These are phyloP conservation scores for Elsinoe perseae DNA, from an alignment of 2,329 filamentous ascomycete species.

Conservation along the genomic window DNA sequence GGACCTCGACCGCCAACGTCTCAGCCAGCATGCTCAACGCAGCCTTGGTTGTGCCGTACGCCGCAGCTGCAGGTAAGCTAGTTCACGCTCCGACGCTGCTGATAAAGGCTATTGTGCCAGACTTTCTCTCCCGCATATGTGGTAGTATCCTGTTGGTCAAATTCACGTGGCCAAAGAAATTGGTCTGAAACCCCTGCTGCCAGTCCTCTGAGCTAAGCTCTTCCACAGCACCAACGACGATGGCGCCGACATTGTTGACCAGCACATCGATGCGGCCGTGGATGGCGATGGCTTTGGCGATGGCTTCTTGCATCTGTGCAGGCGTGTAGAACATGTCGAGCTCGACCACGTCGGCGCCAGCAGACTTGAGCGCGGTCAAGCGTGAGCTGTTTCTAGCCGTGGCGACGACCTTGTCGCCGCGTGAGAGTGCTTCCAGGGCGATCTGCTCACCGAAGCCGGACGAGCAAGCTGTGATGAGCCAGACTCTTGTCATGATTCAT, in stretches of 20 bases:
- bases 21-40: conserved; percentile 41
- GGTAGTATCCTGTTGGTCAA: conserved; percentile 23
- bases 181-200: conserved; percentile 21
- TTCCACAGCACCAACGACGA: conserved; percentile 21
- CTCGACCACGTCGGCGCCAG: conserved; percentile 20
- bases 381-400: conserved; percentile 35
- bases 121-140: conserved; percentile 21
- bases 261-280: conserved; percentile 34
- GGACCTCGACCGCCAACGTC: conserved; percentile 38
- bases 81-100: conserved; percentile 43
- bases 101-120: conserved; percentile 28
- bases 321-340: conserved; percentile 36
- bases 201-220: conserved; percentile 20
- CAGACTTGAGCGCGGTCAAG: conserved; percentile 18
- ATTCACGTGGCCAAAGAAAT: conserved; percentile 23
- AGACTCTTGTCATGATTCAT: conserved; percentile 17
- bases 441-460: conserved; percentile 42
- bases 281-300: conserved; percentile 28
- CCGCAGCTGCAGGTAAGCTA: conserved; percentile 29
- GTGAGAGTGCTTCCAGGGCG: conserved; percentile 35
- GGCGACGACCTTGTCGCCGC: conserved; percentile 40
- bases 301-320: conserved; percentile 31
- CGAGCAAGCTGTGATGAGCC: conserved; percentile 37
- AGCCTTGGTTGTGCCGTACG: conserved; percentile 42
- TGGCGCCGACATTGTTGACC: conserved; percentile 36